These are phyloP conservation scores for Zasmidium citrigriseum DNA, from an alignment of 2,329 filamentous ascomycete species.

Conservation along the genomic window DNA sequence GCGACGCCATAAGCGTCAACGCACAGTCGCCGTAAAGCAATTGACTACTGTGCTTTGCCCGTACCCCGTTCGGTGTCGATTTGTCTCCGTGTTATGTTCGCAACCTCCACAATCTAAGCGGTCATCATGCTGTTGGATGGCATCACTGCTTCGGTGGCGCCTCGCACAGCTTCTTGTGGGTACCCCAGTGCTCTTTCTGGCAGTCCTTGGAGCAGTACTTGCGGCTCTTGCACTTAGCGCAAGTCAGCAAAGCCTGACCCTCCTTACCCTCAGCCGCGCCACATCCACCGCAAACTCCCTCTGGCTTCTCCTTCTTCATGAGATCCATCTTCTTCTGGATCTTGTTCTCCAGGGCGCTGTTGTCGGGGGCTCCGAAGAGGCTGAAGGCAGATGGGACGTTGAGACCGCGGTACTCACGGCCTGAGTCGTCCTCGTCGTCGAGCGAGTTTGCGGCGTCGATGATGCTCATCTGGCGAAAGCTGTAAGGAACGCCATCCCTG, in stretches of 20 bases:
- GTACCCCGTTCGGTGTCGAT: too few relatives aligned
- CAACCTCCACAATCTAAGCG: too few relatives aligned
- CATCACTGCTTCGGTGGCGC: background rate
- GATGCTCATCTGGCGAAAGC: conserved; percentile 2
- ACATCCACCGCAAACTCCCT: background rate
- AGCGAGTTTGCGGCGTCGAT: background rate
- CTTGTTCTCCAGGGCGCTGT: background rate
- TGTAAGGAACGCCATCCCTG: conserved; percentile 10
- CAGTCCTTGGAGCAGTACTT: conserved; percentile 4
- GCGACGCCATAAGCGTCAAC: too few relatives aligned
- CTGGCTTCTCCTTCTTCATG: background rate
- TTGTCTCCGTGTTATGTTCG: too few relatives aligned
- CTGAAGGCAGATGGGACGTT: background rate
- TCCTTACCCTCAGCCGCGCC: background rate
- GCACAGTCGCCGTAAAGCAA: too few relatives aligned
- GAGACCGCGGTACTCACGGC: background rate
- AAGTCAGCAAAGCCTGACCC: background rate
- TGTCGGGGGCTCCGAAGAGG: background rate
- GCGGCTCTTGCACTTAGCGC: conserved; percentile 2
- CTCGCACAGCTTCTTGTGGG: conserved; percentile 1
- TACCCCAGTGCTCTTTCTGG: conserved; percentile 4
- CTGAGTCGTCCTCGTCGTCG: background rate
- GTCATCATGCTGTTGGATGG: background rate
- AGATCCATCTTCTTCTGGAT: background rate
- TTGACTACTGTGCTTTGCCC: too few relatives aligned